These are phyloP conservation scores for Thalassiosira ordinaria DNA, from an alignment of 352 stramenopile genomes.

Conservation along the genomic window DNA sequence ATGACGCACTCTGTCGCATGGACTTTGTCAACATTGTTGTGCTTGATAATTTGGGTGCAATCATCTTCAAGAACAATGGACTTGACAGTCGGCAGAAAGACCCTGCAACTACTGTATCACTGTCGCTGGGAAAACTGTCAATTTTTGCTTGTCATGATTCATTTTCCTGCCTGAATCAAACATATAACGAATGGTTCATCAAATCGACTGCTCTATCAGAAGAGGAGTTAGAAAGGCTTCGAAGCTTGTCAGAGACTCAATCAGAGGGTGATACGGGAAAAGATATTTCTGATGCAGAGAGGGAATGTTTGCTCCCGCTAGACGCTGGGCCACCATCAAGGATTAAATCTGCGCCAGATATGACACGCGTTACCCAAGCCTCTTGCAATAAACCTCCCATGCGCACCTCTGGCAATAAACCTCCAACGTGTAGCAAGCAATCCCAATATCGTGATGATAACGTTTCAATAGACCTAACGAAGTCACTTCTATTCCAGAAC, in stretches of 20 bases:
- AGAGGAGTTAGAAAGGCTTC: slow-evolving; percentile 56
- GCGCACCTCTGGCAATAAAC: background rate
- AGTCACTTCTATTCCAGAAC: slow-evolving; percentile 59
- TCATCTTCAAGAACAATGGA: slow-evolving; percentile 32
- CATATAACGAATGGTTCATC: slow-evolving; percentile 71
- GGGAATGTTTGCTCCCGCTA: slow-evolving; percentile 17
- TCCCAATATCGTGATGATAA: slow-evolving; percentile 34
- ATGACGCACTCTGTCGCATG: slow-evolving; percentile 57
- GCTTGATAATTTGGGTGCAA: slow-evolving; percentile 69
- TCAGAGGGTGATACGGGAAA: background rate
- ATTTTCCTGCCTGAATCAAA: slow-evolving; percentile 70
- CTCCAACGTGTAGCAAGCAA: background rate
- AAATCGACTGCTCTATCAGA: slow-evolving; percentile 61
- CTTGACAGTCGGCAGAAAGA: slow-evolving; percentile 32
- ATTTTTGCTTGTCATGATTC: slow-evolving; percentile 79
- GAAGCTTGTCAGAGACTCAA: slow-evolving; percentile 30
- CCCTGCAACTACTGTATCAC: slow-evolving; percentile 40
- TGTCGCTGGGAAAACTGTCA: slow-evolving; percentile 65
- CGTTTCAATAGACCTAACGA: slow-evolving; percentile 42
- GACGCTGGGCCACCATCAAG: background rate
- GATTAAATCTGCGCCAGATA: background rate
- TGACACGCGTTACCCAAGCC: background rate
- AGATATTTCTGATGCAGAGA: background rate
- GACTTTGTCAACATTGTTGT: slow-evolving; percentile 69
- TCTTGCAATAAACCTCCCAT: background rate